A percentile compares a stretch with the other conserved stretches of the same genome.
phyloP scores from a whole-genome alignment of 2,329 filamentous ascomycete species.

The Arthroderma sp. region DNA sequence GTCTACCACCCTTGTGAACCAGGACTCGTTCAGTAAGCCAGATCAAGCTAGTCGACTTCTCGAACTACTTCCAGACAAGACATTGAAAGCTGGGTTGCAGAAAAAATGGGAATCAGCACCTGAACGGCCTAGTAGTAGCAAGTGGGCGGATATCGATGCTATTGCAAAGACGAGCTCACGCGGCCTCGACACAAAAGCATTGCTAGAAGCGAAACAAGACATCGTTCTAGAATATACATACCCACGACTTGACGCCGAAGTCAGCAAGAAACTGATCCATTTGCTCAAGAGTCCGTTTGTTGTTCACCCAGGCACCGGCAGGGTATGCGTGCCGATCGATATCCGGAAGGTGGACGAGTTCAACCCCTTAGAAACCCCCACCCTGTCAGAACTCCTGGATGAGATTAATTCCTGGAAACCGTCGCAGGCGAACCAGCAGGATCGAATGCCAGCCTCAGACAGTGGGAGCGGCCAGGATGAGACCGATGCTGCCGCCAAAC shows the following conservation, averaged over 20 bases:
- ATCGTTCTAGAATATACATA: constrained; percentile 97
- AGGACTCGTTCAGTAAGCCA: constrained; percentile 68
- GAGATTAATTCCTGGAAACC: constrained; percentile 77
- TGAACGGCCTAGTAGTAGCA: constrained; percentile 60
- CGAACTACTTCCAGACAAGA: constrained; percentile 68
- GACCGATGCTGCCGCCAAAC: constrained; percentile 24
- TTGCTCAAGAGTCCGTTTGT: constrained; percentile 95
- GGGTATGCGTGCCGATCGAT: constrained; percentile 93
- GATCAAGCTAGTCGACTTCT: constrained; percentile 68
- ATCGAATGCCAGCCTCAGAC: constrained; percentile 2
- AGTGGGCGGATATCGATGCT: constrained; percentile 90
- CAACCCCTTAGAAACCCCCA: constrained; percentile 79
- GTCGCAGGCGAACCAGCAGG: constrained; percentile 16
- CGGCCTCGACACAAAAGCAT: constrained; percentile 56
- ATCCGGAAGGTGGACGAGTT: constrained; percentile 62
- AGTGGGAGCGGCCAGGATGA: background rate
- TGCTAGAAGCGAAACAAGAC: constrained; percentile 87
- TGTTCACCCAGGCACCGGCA: constrained; percentile 83
- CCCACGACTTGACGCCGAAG: constrained; percentile 88
- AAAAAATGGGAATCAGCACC: constrained; percentile 86
- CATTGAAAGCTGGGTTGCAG: constrained; percentile 63
- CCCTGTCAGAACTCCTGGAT: constrained; percentile 63
- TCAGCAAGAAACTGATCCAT: constrained; percentile 96
- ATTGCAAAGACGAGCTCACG: constrained; percentile 64
- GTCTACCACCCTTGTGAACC: constrained; percentile 63